phyloP scores from a whole-genome alignment of 2,329 filamentous ascomycete genomes.

The Diplodia mutila region DNA sequence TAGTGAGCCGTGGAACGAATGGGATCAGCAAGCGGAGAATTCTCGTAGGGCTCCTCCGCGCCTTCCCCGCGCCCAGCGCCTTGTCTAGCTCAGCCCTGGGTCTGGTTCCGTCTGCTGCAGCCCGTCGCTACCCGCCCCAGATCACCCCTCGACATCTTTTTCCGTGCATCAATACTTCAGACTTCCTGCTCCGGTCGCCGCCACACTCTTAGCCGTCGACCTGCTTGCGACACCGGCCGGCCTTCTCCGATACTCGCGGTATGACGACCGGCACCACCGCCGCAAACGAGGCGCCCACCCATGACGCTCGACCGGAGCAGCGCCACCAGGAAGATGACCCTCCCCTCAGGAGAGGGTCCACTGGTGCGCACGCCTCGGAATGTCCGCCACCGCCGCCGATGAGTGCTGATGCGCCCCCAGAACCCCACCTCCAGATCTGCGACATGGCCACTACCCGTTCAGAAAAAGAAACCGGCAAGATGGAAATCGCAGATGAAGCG shows the following conservation, averaged over 20 bases:
- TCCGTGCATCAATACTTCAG: background rate
- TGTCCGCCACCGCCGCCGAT: background rate
- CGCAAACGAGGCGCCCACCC: background rate
- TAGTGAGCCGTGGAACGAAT: background rate
- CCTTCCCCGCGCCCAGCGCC: constrained; percentile 14
- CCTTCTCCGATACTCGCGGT: background rate
- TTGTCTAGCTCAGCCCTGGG: background rate
- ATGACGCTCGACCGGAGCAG: background rate
- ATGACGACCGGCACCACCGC: background rate
- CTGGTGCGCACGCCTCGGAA: background rate
- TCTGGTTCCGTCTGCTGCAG: background rate
- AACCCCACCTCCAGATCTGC: background rate
- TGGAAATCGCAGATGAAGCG: background rate
- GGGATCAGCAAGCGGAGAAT: constrained; percentile 9
- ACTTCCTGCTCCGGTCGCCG: background rate
- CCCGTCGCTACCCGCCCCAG: background rate
- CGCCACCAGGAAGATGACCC: background rate
- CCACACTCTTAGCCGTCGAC: background rate
- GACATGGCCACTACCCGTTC: background rate
- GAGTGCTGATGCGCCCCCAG: background rate
- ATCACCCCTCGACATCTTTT: background rate
- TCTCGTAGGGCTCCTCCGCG: constrained; percentile 7
- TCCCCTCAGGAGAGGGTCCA: background rate
- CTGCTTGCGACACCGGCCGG: background rate
- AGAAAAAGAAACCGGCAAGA: background rate